Conservation (phyloP, 768 basidiomycete genomes). For the Leccinum incarnatum region DNA sequence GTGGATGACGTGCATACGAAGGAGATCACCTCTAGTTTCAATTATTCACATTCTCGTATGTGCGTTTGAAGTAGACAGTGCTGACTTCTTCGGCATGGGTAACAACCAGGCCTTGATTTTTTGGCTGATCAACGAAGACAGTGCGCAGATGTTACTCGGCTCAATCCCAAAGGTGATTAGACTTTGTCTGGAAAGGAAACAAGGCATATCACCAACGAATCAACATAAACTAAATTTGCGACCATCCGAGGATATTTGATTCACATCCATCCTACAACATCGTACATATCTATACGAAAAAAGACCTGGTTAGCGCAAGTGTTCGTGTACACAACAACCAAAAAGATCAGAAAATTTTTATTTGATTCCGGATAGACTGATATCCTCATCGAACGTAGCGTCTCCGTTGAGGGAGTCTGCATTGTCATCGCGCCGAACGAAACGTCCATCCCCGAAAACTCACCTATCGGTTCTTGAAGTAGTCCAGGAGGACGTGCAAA, state of each 20-base stretch:
- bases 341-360: slow-evolving; percentile 53
- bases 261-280: slow-evolving; percentile 16
- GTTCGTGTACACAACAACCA: not conserved
- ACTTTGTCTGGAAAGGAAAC: too few species aligned
- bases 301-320: slow-evolving; percentile 10
- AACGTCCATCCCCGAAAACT: slow-evolving; percentile 19
- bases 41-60: too few species aligned
- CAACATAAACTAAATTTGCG: not conserved
- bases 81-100: too few species aligned
- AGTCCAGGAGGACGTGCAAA: slow-evolving; percentile 87
- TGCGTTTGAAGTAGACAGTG: too few species aligned
- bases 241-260: slow-evolving; percentile 1
- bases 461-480: slow-evolving; percentile 88
- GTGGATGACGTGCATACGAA: too few species aligned
- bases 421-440: slow-evolving; percentile 60
- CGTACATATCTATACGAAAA: slow-evolving; percentile 7
- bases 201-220: too few species aligned
- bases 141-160: too few species aligned
- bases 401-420: slow-evolving; percentile 94
- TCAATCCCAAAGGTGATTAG: too few species aligned
- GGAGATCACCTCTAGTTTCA: too few species aligned
- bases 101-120: too few species aligned
- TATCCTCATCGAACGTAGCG: slow-evolving; percentile 58
- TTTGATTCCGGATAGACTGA: slow-evolving; percentile 30
- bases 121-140: too few species aligned